phyloP scores from a whole-genome alignment of 768 basidiomycete genomes.

The Mycena rebaudengoi region DNA sequence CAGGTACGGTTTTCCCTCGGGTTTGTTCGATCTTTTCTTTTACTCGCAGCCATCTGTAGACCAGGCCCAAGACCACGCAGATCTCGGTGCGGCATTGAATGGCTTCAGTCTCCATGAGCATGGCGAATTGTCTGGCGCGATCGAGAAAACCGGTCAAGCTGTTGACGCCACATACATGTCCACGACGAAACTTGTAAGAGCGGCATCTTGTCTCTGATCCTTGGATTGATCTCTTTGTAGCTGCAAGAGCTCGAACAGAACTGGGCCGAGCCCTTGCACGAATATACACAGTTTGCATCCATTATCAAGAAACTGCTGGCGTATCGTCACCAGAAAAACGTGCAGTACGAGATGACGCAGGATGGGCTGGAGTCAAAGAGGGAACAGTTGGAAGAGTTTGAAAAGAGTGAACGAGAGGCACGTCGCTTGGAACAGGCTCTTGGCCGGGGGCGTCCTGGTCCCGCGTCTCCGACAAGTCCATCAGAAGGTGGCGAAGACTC shows the following conservation, averaged over 20 bases:
- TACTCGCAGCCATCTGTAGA: too few species aligned
- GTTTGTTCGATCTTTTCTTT: conserved; percentile 13
- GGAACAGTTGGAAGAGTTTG: conserved; percentile 86
- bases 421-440: conserved; percentile 89
- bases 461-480: conserved; percentile 39
- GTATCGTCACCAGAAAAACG: conserved; percentile 97
- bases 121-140: conserved; percentile 75
- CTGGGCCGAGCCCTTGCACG: conserved; percentile 95
- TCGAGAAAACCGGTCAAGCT: conserved; percentile 98
- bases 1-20: conserved; percentile 61
- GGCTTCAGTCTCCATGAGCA: conserved; percentile 92
- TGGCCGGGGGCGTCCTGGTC: conserved; percentile 57
- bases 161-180: conserved; percentile 94
- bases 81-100: conserved; percentile 91
- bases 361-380: conserved; percentile 87
- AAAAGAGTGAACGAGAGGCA: conserved; percentile 93
- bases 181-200: conserved; percentile 84
- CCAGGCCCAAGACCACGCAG: conserved; percentile 85
- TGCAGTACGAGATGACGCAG: conserved; percentile 97
- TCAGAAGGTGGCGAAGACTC: conserved; percentile 41
- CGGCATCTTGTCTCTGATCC: neutral
- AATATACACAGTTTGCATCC: conserved; percentile 92
- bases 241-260: conserved; percentile 93
- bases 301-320: conserved; percentile 95
- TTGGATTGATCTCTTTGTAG: conserved; percentile 48